Evolutionary conservation across 2,329 filamentous ascomycete species (phyloP).

Genomic region (Fusarium sp.): DNA sequence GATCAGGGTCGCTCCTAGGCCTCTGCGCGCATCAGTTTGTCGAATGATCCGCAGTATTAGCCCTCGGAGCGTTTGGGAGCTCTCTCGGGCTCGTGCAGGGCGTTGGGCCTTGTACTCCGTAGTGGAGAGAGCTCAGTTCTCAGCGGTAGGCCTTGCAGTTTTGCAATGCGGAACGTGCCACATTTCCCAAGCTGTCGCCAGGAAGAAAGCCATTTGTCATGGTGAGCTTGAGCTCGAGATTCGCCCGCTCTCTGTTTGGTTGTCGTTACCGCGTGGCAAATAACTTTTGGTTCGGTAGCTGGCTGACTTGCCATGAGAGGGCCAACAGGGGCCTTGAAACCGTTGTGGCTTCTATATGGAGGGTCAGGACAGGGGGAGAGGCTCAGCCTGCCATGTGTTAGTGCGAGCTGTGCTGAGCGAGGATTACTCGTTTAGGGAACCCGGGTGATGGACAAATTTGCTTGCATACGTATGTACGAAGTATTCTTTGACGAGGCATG

Average conservation of each 20-base stretch:
- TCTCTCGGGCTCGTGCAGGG: slow-evolving; percentile 4
- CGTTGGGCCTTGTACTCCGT: not conserved
- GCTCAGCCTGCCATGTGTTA: slow-evolving; percentile 21
- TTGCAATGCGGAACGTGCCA: slow-evolving; percentile 14
- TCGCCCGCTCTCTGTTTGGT: not conserved
- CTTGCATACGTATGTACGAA: not conserved
- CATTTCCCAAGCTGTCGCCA: slow-evolving; percentile 2
- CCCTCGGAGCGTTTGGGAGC: slow-evolving; percentile 2
- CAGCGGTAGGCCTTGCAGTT: not conserved
- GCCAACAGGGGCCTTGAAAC: slow-evolving; percentile 16
- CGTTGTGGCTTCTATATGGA: slow-evolving; percentile 35
- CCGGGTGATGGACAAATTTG: slow-evolving; percentile 24
- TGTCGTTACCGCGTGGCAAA: slow-evolving; percentile 1
- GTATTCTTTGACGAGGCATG: not conserved
- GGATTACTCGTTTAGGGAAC: slow-evolving; percentile 42
- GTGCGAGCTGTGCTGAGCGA: slow-evolving; percentile 11
- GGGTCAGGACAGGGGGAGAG: slow-evolving; percentile 11
- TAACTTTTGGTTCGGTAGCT: not conserved
- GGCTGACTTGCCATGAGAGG: slow-evolving; percentile 7
- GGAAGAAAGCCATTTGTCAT: not conserved
- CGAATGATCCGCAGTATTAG: slow-evolving; percentile 25
- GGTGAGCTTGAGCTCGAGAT: not conserved
- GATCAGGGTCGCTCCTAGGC: slow-evolving; percentile 4
- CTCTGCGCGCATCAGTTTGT: slow-evolving; percentile 19
- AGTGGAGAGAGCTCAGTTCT: slow-evolving; percentile 5